Evolutionary conservation across 2,329 filamentous ascomycete genomes (phyloP).

Genomic region (Huntiella bhutanensis): DNA sequence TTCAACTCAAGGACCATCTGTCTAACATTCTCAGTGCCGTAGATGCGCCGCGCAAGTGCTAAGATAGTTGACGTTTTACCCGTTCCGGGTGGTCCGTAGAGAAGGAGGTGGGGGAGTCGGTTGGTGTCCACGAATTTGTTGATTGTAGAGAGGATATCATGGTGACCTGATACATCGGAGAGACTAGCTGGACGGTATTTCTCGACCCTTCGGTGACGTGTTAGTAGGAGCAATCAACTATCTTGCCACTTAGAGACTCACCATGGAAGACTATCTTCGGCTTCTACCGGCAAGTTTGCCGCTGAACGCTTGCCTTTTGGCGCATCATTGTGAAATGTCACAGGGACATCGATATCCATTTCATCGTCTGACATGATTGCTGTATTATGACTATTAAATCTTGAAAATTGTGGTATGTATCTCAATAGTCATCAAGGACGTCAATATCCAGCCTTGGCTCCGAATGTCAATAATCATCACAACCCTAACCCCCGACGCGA

Average conservation of each 20-base stretch:
- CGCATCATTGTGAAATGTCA: conserved; percentile 55
- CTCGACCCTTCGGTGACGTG: conserved; percentile 51
- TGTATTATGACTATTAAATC: neutral
- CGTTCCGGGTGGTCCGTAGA: conserved; percentile 91
- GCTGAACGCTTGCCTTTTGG: conserved; percentile 81
- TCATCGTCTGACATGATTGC: conserved; percentile 40
- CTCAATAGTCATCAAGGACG: too few relatives aligned
- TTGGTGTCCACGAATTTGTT: conserved; percentile 95
- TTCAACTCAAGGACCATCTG: conserved; percentile 99
- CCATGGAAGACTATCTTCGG: conserved; percentile 89
- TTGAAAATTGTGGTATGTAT: too few relatives aligned
- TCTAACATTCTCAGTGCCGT: conserved; percentile 76
- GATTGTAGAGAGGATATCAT: conserved; percentile 93
- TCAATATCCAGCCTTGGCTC: too few relatives aligned
- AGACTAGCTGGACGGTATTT: conserved; percentile 86
- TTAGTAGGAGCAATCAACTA: neutral
- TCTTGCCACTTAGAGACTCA: conserved; percentile 21
- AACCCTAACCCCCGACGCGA: neutral
- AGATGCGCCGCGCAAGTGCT: conserved; percentile 81
- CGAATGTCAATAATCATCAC: neutral
- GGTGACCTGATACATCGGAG: conserved; percentile 84
- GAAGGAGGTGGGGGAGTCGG: conserved; percentile 79
- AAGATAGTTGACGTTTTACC: conserved; percentile 96
- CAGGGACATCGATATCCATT: conserved; percentile 39
- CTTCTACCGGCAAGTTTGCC: conserved; percentile 83